A percentile compares a stretch with the other conserved stretches of the same genome.
Evolutionary conservation across 305 asterid genomes (phyloP).

Genomic region (Solanum hybrid): DNA sequence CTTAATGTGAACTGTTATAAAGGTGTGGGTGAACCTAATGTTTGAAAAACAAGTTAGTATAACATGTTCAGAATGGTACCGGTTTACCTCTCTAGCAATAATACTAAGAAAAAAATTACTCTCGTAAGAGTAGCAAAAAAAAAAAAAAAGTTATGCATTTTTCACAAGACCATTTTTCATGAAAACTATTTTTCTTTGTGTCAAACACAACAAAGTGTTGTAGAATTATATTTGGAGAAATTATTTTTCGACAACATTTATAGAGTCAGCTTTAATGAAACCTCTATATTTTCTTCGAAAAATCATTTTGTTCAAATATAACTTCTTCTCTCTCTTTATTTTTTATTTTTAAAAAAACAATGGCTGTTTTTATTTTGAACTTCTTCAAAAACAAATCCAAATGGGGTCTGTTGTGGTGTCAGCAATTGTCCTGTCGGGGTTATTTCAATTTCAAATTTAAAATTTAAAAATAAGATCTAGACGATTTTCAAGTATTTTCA

Average conservation of each 20-base stretch:
- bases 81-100: background rate
- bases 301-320: background rate
- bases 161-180: background rate
- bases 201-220: background rate
- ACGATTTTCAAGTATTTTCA: background rate
- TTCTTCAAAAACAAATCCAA: background rate
- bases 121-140: background rate
- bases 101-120: background rate
- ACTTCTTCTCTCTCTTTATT: accelerated
- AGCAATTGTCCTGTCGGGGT: background rate
- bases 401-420: background rate
- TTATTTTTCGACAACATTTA: background rate
- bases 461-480: background rate
- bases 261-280: background rate
- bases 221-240: background rate
- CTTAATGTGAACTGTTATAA: too few relatives aligned
- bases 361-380: background rate
- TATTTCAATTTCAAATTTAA: background rate
- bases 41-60: background rate
- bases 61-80: background rate
- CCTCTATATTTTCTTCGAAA: background rate
- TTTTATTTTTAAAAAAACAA: background rate
- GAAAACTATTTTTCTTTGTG: background rate
- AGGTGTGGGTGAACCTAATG: background rate
- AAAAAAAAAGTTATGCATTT: accelerated